phyloP scores from a whole-genome alignment of 306 rosid species.

The Cicer arietinum region DNA sequence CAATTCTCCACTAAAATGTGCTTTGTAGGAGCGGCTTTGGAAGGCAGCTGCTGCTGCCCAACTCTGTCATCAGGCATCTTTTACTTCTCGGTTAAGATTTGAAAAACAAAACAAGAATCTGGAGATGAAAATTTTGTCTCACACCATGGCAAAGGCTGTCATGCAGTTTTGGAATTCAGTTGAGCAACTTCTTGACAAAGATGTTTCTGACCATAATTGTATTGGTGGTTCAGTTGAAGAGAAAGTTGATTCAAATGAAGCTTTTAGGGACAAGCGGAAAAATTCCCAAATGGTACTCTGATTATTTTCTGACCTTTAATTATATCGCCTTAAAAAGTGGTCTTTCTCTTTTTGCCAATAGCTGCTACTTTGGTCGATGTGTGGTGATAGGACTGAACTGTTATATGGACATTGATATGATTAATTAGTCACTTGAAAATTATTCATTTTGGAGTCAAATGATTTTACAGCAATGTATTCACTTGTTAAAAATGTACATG shows the following conservation, averaged over 20 bases:
- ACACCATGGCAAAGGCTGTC: constrained; percentile 84
- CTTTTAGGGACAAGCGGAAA: constrained; percentile 51
- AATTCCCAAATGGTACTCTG: constrained; percentile 51
- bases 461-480: constrained; percentile 21
- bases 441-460: constrained; percentile 39
- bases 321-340: not conserved
- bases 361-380: constrained; percentile 37
- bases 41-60: constrained; percentile 90
- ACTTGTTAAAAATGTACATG: constrained; percentile 5
- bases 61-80: constrained; percentile 69
- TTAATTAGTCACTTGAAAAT: constrained; percentile 5
- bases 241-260: constrained; percentile 49
- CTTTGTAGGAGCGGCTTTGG: constrained; percentile 94
- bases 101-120: constrained; percentile 59
- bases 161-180: constrained; percentile 92
- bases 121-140: constrained; percentile 71
- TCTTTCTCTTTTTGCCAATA: constrained; percentile 2
- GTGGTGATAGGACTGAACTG: constrained; percentile 12
- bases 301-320: constrained; percentile 44
- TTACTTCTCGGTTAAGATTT: constrained; percentile 69
- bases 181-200: constrained; percentile 62
- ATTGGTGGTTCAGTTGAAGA: constrained; percentile 42
- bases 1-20: constrained; percentile 28
- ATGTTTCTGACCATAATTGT: constrained; percentile 43
- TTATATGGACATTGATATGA: not conserved